Evolutionary conservation across 2,329 filamentous ascomycete species (phyloP), one percentile per base, ranked within the genome.

Genomic region (Botrytis elliptica): DNA sequence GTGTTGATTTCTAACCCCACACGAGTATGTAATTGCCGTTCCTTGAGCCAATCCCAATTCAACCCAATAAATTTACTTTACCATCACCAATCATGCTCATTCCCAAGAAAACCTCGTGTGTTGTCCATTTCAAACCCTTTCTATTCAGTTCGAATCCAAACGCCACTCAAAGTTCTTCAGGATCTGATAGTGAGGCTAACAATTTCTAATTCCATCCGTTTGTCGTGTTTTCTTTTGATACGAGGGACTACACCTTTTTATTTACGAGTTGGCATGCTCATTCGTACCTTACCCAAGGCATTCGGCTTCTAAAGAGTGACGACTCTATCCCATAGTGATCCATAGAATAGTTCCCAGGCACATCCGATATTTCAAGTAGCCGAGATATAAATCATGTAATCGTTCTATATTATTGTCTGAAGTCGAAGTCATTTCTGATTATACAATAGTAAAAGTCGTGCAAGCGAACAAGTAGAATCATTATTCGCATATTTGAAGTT

Each of bases 381-480:
- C 49, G 10, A 52, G 25, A 52, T n/a, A 14, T 52, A n/a, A 52
- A 52, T n/a, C 9, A 52, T 14, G 14, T 3, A 14, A 52, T 52
- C 22, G 46, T n/a, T 25, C 22, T 52, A 12, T 25, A 5, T 10
- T 2, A 25, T 14, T 52, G 25, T 52, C 49, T n/a, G n/a, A 52
- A 52, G 5, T 52, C 6, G 49, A 52, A 6, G 12, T 16, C 14
- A 12, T 9, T n/a, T n/a, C 49, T 52, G 12, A 52, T 5, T 14
- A 6, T 7, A n/a, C 25, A 3, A 25, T 52, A n/a, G 49, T 16
- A 0, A n/a, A 0, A n/a, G 3, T 3, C 49, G n/a, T n/a, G 4
- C 3, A 52, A n/a, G 14, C 10, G 12, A 2, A 52, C 10, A n/a
- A n/a, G 4, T n/a, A 7, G n/a, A n/a, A n/a, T 52, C 5, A 52